A percentile compares a stretch with the other conserved stretches of the same genome.
Evolutionary conservation across 2,329 filamentous ascomycete species (phyloP).

Genomic region (Elsinoe batatas): DNA sequence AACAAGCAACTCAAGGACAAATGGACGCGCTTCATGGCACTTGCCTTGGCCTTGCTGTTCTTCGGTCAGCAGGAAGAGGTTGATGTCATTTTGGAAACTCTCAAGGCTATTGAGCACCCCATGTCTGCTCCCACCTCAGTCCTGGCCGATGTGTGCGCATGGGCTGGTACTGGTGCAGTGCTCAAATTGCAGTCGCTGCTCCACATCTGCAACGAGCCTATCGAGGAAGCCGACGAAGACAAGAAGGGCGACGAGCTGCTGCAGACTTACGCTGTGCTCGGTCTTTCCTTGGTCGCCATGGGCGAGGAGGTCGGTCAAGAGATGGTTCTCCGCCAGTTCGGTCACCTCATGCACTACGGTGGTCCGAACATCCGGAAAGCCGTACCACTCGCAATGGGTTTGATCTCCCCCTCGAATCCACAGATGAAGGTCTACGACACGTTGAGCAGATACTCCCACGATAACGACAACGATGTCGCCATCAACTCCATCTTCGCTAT

Average conservation of each 20-base stretch:
- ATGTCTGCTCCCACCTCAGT: constrained; percentile 95
- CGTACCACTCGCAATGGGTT: constrained; percentile 90
- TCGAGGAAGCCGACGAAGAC: constrained; percentile 70
- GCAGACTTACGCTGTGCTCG: constrained; percentile 91
- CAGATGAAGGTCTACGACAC: constrained; percentile 99
- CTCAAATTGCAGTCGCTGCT: constrained; percentile 94
- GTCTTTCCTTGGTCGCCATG: constrained; percentile 91
- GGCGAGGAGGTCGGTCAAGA: constrained; percentile 97
- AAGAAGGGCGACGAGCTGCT: constrained; percentile 93
- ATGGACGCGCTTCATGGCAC: constrained; percentile 93
- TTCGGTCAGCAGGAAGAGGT: constrained; percentile 97
- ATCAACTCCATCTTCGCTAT: constrained; percentile 99
- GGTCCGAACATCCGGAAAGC: constrained; percentile 94
- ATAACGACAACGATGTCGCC: constrained; percentile 96
- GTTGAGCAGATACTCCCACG: constrained; percentile 91
- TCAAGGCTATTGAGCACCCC: constrained; percentile 94
- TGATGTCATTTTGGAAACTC: constrained; percentile 91
- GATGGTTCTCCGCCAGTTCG: constrained; percentile 96
- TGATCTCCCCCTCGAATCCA: constrained; percentile 94
- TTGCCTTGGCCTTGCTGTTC: constrained; percentile 86
- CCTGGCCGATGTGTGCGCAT: constrained; percentile 91
- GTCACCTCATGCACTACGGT: constrained; percentile 98
- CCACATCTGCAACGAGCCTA: constrained; percentile 95
- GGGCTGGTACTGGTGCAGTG: constrained; percentile 94
- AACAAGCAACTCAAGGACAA: constrained; percentile 90